These are phyloP conservation scores for Schizochytrium sp. DNA, from an alignment of 108 stramenopile species.

Conservation along the genomic window DNA sequence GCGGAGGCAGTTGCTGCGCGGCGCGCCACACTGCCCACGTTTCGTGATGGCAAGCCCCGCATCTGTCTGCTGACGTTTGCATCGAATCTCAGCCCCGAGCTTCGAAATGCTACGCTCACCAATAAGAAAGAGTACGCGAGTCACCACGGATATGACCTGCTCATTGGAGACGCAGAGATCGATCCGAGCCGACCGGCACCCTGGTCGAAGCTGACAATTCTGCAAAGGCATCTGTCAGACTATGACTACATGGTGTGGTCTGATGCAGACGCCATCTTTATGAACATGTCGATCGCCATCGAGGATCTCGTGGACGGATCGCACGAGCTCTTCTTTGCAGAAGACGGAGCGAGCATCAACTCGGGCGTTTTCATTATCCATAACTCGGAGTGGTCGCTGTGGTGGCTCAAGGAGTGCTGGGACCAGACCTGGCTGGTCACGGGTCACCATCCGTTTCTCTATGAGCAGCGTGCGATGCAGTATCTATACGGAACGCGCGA, in stretches of 20 bases:
- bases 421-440: neutral
- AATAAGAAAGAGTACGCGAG: neutral
- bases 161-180: neutral
- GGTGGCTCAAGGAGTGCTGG: neutral
- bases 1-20: too few relatives aligned
- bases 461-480: neutral
- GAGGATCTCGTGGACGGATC: neutral
- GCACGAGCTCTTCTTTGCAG: neutral
- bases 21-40: too few relatives aligned
- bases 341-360: neutral
- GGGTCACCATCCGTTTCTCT: neutral
- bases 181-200: neutral
- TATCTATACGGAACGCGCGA: neutral
- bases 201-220: neutral
- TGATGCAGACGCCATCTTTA: neutral
- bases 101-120: neutral
- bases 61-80: too few relatives aligned
- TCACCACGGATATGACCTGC: neutral
- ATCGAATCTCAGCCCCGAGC: too few relatives aligned
- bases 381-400: neutral
- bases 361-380: neutral
- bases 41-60: too few relatives aligned
- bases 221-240: neutral
- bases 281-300: neutral
- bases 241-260: neutral